Evolutionary conservation across 1,139 yeast genomes (phyloP).

Genomic region (Hyphopichia fennica): DNA sequence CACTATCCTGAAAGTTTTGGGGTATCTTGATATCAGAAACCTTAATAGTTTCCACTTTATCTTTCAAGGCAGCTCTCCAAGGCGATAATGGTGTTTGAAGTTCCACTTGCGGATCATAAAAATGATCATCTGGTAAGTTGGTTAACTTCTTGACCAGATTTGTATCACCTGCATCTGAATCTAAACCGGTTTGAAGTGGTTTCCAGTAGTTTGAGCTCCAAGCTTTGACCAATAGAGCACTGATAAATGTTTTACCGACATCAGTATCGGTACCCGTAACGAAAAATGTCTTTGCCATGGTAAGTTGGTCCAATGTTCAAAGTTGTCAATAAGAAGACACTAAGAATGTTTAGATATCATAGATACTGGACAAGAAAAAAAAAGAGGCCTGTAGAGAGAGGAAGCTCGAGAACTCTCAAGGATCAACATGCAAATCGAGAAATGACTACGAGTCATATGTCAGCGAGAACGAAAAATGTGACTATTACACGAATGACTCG

Average conservation of each 20-base stretch:
- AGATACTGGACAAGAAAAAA: too few species aligned
- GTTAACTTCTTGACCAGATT: slow-evolving; percentile 13
- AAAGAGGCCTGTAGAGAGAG: too few species aligned
- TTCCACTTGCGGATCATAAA: slow-evolving; percentile 14
- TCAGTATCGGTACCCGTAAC: slow-evolving; percentile 33
- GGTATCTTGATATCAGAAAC: slow-evolving; percentile 16
- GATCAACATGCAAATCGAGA: too few species aligned
- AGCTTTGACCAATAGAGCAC: slow-evolving; percentile 20
- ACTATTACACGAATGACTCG: too few species aligned
- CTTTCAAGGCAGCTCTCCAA: slow-evolving; percentile 19
- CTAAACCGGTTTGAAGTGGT: slow-evolving; percentile 29
- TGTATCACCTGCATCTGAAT: slow-evolving; percentile 25
- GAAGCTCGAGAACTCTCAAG: too few species aligned
- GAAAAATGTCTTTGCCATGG: slow-evolving; percentile 14
- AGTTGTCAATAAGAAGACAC: too few species aligned
- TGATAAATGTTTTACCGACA: slow-evolving; percentile 29
- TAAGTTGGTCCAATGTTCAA: too few species aligned
- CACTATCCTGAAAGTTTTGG: slow-evolving; percentile 1
- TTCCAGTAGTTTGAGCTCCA: slow-evolving; percentile 30
- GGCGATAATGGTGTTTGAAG: slow-evolving; percentile 25
- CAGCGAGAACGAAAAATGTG: too few species aligned
- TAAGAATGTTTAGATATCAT: too few species aligned
- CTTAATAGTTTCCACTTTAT: neutral
- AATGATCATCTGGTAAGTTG: slow-evolving; percentile 9
- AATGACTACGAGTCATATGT: too few species aligned